A percentile compares a stretch with the other conserved stretches of the same genome.
phyloP scores from a whole-genome alignment of 1,139 yeast genomes.

The Hansenula anomala region DNA sequence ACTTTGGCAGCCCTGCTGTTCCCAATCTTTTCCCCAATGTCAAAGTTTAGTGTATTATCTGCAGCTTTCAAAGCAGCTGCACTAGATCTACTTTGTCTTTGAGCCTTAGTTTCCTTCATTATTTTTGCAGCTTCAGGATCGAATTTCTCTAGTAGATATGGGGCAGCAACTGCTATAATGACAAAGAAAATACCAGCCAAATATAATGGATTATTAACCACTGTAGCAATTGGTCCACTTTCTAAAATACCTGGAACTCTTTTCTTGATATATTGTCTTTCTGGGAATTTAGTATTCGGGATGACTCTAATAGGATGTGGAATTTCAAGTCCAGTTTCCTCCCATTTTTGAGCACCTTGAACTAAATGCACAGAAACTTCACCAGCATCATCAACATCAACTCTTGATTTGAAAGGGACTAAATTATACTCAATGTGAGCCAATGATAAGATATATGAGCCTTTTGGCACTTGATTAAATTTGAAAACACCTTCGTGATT shows the following conservation, averaged over 20 bases:
- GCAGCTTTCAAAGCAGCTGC: slow-evolving; percentile 10
- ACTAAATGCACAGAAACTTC: slow-evolving; percentile 10
- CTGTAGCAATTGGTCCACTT: slow-evolving; percentile 29
- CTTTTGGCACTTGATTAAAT: slow-evolving; percentile 11
- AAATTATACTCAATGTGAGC: slow-evolving; percentile 17
- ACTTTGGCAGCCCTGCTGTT: not conserved
- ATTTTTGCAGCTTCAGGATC: slow-evolving; percentile 34
- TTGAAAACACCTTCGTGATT: slow-evolving; percentile 12
- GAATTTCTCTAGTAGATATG: slow-evolving; percentile 29
- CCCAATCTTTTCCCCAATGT: not conserved
- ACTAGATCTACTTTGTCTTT: slow-evolving; percentile 8
- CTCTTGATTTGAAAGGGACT: slow-evolving; percentile 16
- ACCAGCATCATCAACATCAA: slow-evolving; percentile 10
- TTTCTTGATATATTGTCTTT: slow-evolving; percentile 26
- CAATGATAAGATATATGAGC: slow-evolving; percentile 14
- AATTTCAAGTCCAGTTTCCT: slow-evolving; percentile 2
- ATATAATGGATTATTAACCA: slow-evolving; percentile 32
- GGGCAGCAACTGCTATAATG: slow-evolving; percentile 24
- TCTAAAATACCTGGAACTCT: slow-evolving; percentile 27
- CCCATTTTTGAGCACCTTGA: slow-evolving; percentile 12
- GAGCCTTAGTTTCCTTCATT: slow-evolving; percentile 26
- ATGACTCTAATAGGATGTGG: slow-evolving; percentile 21
- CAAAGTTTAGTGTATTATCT: slow-evolving; percentile 2
- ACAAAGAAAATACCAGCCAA: slow-evolving; percentile 25
- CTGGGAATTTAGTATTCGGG: slow-evolving; percentile 23